phyloP scores from a whole-genome alignment of 257 asterid genomes.

The Solanum chiquidenum region DNA sequence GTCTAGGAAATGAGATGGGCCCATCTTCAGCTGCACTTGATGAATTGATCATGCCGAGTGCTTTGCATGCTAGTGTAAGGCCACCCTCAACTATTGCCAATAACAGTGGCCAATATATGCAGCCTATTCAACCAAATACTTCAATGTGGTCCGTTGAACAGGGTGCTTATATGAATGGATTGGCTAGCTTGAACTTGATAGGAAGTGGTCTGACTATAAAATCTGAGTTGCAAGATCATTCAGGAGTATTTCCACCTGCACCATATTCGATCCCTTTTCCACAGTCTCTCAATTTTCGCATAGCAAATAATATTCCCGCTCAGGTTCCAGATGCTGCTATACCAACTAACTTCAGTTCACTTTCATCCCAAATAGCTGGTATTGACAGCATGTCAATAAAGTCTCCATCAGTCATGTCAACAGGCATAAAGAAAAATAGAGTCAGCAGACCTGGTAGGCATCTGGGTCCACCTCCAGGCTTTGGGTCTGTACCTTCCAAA shows the following conservation, averaged over 20 bases:
- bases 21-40: constrained; percentile 32
- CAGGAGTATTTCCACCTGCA: constrained; percentile 41
- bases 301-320: constrained; percentile 18
- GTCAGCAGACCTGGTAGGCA: constrained; percentile 84
- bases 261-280: constrained; percentile 42
- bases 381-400: constrained; percentile 24
- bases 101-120: constrained; percentile 32
- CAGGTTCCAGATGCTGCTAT: constrained; percentile 31
- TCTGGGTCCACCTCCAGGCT: constrained; percentile 97
- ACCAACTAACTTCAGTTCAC: constrained; percentile 39
- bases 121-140: constrained; percentile 27
- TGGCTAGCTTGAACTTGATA: constrained; percentile 38
- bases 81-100: constrained; percentile 16
- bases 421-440: constrained; percentile 72
- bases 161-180: constrained; percentile 31
- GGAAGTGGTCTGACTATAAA: constrained; percentile 40
- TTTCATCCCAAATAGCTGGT: constrained; percentile 32
- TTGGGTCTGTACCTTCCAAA: constrained; percentile 70
- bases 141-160: constrained; percentile 51
- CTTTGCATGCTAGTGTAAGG: constrained; percentile 17
- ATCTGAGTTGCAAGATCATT: constrained; percentile 35
- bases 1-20: constrained; percentile 25
- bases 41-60: constrained; percentile 25
- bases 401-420: constrained; percentile 36
- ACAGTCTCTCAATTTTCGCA: constrained; percentile 21